Evolutionary conservation across 2,329 filamentous ascomycete genomes (phyloP).

Genomic region (Xylaria sp.): DNA sequence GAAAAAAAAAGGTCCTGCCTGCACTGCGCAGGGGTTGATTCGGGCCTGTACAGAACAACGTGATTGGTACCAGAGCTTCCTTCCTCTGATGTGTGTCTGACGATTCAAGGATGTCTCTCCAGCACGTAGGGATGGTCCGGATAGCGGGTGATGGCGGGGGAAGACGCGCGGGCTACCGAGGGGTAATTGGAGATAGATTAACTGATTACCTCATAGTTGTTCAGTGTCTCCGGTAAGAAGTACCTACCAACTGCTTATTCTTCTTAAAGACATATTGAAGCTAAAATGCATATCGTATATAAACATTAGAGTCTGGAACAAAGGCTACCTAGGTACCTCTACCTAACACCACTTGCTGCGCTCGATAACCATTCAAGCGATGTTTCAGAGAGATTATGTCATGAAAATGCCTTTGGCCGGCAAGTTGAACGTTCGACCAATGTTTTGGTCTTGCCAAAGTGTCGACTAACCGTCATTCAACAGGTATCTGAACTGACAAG

Average conservation of each 20-base stretch:
- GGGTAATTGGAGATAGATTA: background rate
- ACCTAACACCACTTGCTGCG: too few relatives aligned
- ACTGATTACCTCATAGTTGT: slow-evolving; percentile 30
- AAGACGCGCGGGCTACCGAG: slow-evolving; percentile 8
- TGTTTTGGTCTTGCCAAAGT: too few relatives aligned
- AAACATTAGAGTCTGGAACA: too few relatives aligned
- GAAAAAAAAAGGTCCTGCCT: slow-evolving; percentile 30
- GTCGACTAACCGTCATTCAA: too few relatives aligned
- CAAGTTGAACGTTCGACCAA: too few relatives aligned
- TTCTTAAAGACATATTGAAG: background rate
- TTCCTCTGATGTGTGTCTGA: slow-evolving; percentile 2
- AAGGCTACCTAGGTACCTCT: too few relatives aligned
- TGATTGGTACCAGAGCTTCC: slow-evolving; percentile 27
- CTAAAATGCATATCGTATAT: background rate
- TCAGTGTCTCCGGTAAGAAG: background rate
- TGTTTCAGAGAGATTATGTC: too few relatives aligned
- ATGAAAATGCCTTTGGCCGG: too few relatives aligned
- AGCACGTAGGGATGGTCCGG: background rate
- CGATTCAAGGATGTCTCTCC: slow-evolving; percentile 13
- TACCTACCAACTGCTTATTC: background rate
- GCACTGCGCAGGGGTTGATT: slow-evolving; percentile 34
- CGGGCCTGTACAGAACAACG: background rate
- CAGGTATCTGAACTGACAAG: too few relatives aligned
- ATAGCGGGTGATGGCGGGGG: slow-evolving; percentile 19
- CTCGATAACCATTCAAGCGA: too few relatives aligned